phyloP scores from a whole-genome alignment of 2,329 filamentous ascomycete species.

The Calonectria pseudoturangicola region DNA sequence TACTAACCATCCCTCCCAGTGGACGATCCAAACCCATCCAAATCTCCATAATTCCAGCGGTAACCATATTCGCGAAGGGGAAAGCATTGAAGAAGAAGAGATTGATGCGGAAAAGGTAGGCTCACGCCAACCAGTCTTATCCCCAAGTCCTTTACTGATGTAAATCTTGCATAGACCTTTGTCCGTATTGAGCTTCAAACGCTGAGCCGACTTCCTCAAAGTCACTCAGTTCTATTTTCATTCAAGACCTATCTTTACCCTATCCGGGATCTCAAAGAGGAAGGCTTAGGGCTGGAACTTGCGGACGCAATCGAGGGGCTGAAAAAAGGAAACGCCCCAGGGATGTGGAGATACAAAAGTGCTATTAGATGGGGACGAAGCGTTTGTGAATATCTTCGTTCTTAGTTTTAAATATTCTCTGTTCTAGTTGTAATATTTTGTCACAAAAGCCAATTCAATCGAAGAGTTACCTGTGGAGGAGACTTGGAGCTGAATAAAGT shows the following conservation, averaged over 20 bases:
- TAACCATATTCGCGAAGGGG: conserved; percentile 60
- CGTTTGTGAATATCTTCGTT: conserved; percentile 68
- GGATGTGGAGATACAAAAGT: conserved; percentile 72
- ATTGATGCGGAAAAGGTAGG: conserved; percentile 63
- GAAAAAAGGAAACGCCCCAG: conserved; percentile 68
- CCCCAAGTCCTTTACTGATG: not conserved
- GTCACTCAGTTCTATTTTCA: conserved; percentile 69
- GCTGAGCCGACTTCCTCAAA: conserved; percentile 68
- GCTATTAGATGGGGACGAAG: conserved; percentile 67
- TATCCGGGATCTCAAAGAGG: conserved; percentile 66
- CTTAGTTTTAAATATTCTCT: not conserved
- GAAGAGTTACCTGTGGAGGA: not conserved
- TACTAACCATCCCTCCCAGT: conserved; percentile 57
- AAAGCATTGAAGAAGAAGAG: conserved; percentile 59
- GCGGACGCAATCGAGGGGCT: conserved; percentile 72
- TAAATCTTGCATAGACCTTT: conserved; percentile 53
- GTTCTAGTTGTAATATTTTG: not conserved
- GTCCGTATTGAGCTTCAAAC: conserved; percentile 72
- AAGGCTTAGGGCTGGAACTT: conserved; percentile 67
- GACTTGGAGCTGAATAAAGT: not conserved
- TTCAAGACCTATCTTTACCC: conserved; percentile 74
- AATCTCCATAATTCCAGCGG: conserved; percentile 63
- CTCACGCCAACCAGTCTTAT: not conserved
- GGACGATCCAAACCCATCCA: conserved; percentile 67
- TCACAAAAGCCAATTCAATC: not conserved